phyloP scores from a whole-genome alignment of 108 stramenopile species.

The Licmophora abbreviata region DNA sequence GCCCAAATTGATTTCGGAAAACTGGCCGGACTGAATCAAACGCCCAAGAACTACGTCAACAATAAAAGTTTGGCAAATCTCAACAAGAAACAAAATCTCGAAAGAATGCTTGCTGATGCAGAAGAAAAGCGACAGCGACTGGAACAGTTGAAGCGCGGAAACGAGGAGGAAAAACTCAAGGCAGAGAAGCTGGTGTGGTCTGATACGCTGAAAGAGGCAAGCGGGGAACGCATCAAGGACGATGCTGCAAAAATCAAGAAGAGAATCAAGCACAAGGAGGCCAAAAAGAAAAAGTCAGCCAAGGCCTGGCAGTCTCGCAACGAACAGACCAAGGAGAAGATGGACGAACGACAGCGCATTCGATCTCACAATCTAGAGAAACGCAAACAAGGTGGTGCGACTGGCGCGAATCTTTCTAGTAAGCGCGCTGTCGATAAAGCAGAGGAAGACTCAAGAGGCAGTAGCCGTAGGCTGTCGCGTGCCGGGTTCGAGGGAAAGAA shows the following conservation, averaged over 20 bases:
- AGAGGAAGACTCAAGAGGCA: slow-evolving; percentile 14
- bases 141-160: slow-evolving; percentile 57
- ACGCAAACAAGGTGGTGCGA: slow-evolving; percentile 66
- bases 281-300: slow-evolving; percentile 71
- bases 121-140: slow-evolving; percentile 67
- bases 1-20: slow-evolving; percentile 70
- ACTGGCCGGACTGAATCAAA: slow-evolving; percentile 58
- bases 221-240: slow-evolving; percentile 61
- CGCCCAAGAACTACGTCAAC: slow-evolving; percentile 22
- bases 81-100: slow-evolving; percentile 71
- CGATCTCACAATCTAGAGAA: slow-evolving; percentile 72
- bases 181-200: slow-evolving; percentile 68
- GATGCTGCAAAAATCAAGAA: slow-evolving; percentile 80
- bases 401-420: slow-evolving; percentile 67
- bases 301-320: slow-evolving; percentile 80
- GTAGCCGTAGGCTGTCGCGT: slow-evolving; percentile 13
- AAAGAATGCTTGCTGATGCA: slow-evolving; percentile 78
- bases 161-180: slow-evolving; percentile 44
- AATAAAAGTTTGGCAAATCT: slow-evolving; percentile 66
- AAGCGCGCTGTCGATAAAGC: slow-evolving; percentile 54
- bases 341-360: slow-evolving; percentile 70
- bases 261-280: slow-evolving; percentile 72
- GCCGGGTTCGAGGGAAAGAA: slow-evolving; percentile 85
- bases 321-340: slow-evolving; percentile 56
- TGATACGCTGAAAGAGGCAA: slow-evolving; percentile 64